A percentile compares a stretch with the other conserved stretches of the same genome.
phyloP scores from a whole-genome alignment of 805 yeast species.

The Candida ponderosae region DNA sequence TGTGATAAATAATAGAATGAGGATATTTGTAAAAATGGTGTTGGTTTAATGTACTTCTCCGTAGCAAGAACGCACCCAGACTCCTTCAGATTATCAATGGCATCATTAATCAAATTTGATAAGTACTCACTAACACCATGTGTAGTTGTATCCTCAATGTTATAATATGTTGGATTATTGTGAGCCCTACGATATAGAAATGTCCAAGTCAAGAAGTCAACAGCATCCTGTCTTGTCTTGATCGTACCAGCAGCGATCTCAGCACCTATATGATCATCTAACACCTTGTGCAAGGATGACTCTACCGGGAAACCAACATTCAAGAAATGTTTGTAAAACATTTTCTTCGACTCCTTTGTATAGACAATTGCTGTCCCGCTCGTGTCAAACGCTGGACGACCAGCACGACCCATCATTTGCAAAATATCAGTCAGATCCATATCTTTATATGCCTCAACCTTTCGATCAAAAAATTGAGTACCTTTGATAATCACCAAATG shows the following conservation, averaged over 20 bases:
- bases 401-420: conserved; percentile 98
- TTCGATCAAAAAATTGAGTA: conserved; percentile 90
- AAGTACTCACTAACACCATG: conserved; percentile 77
- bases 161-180: conserved; percentile 87
- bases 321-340: conserved; percentile 78
- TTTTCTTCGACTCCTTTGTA: conserved; percentile 73
- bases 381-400: conserved; percentile 93
- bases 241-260: conserved; percentile 95
- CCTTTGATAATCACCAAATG: conserved; percentile 96
- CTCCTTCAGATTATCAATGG: conserved; percentile 58
- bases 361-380: conserved; percentile 89
- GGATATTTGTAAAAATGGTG: conserved; percentile 77
- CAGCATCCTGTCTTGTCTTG: conserved; percentile 87
- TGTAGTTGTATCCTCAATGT: conserved; percentile 68
- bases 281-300: conserved; percentile 64
- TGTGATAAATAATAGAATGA: conserved; percentile 93
- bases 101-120: conserved; percentile 56
- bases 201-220: conserved; percentile 94
- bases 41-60: conserved; percentile 42
- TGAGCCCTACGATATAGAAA: conserved; percentile 89
- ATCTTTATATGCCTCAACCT: conserved; percentile 89
- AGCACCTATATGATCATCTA: conserved; percentile 91
- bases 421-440: conserved; percentile 93
- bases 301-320: conserved; percentile 97
- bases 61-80: conserved; percentile 63